Evolutionary conservation across 2,329 filamentous ascomycete species (phyloP).

Genomic region (Aureobasidium uvarum): DNA sequence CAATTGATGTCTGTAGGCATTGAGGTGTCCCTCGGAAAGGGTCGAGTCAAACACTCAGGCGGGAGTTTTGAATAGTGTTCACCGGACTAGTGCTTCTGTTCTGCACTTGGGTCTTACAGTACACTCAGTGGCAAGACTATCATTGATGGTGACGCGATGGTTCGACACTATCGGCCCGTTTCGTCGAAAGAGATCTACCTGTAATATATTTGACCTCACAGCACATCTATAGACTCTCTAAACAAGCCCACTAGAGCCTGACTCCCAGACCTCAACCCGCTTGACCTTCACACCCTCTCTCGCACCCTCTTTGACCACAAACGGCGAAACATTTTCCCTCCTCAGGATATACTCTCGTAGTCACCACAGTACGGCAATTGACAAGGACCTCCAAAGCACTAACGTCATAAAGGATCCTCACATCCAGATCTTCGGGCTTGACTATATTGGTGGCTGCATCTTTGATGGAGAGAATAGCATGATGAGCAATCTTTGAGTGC

Average conservation of each 20-base stretch:
- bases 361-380: conserved; percentile 46
- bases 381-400: conserved; percentile 50
- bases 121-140: too few species aligned
- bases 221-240: too few species aligned
- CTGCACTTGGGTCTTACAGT: too few species aligned
- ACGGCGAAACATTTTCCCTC: neutral
- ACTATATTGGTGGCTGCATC: neutral
- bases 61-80: too few species aligned
- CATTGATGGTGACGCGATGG: too few species aligned
- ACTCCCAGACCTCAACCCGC: neutral
- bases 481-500: neutral
- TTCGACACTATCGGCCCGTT: too few species aligned
- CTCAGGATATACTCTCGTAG: conserved; percentile 36
- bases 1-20: too few species aligned
- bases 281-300: neutral
- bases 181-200: too few species aligned
- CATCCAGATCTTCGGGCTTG: conserved; percentile 38
- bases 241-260: neutral
- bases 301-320: neutral
- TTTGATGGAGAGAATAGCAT: neutral
- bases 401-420: conserved; percentile 46
- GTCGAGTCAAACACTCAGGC: too few species aligned
- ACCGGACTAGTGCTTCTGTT: too few species aligned
- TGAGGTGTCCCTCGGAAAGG: too few species aligned
- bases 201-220: too few species aligned